Evolutionary conservation across 2,329 filamentous ascomycete genomes (phyloP).

Genomic region (Phoma herbarum): DNA sequence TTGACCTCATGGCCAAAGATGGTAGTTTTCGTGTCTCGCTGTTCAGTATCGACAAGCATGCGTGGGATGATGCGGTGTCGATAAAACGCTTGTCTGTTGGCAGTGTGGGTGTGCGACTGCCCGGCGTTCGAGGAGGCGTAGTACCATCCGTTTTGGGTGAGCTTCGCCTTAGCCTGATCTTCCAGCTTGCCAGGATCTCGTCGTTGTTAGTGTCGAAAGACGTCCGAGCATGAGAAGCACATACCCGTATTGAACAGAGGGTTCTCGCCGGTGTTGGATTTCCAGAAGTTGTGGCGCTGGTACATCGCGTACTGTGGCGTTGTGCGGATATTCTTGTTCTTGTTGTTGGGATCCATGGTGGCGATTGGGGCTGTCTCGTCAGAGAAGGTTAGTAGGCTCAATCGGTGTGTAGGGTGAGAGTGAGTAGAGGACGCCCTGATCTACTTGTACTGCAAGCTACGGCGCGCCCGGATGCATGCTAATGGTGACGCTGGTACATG

Average conservation of each 20-base stretch:
- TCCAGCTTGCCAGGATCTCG: slow-evolving; percentile 67
- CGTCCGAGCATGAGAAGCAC: background rate
- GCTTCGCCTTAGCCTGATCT: slow-evolving; percentile 63
- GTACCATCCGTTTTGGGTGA: slow-evolving; percentile 67
- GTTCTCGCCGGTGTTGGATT: background rate
- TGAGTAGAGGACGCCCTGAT: background rate
- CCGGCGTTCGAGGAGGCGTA: slow-evolving; percentile 68
- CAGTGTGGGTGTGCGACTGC: slow-evolving; percentile 61
- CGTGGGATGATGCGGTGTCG: slow-evolving; percentile 63
- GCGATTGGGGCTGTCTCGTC: background rate
- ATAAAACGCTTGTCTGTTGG: slow-evolving; percentile 71
- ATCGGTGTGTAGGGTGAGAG: background rate
- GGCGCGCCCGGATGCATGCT: background rate
- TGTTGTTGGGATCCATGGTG: background rate
- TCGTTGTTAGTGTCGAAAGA: background rate
- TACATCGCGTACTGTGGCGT: background rate
- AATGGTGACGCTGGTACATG: background rate
- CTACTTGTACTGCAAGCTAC: background rate
- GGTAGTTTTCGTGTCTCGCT: background rate
- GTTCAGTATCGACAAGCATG: background rate
- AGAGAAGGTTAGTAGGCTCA: background rate
- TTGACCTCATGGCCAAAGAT: background rate
- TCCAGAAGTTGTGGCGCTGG: background rate
- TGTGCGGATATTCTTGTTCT: background rate
- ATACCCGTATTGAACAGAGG: background rate